Evolutionary conservation across 176 grass and related monocot species (phyloP).

Genomic region (Chrysopogon serrulatus): DNA sequence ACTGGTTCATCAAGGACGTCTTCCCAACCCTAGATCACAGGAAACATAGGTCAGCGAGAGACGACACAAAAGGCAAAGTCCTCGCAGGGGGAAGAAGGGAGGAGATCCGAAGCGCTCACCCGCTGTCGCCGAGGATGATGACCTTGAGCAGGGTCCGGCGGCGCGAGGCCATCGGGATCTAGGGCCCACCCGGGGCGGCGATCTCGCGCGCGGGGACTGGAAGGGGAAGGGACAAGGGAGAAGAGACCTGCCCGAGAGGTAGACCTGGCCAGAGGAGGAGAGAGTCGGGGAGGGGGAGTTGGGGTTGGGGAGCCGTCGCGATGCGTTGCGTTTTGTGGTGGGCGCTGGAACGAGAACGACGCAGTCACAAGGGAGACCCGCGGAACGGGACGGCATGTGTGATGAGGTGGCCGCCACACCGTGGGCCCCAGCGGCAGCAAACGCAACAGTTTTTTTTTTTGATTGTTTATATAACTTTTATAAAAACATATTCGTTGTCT

Average conservation of each 20-base stretch:
- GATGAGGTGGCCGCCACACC: slow-evolving; percentile 6
- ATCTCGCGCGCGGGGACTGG: slow-evolving; percentile 22
- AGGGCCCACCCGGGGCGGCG: neutral
- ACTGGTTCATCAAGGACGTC: slow-evolving; percentile 99
- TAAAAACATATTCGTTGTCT: no score
- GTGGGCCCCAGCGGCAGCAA: neutral
- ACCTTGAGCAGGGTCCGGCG: slow-evolving; percentile 93
- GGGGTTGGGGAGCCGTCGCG: neutral
- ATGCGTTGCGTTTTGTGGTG: neutral
- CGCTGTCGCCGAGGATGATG: slow-evolving; percentile 99
- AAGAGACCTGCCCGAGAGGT: neutral
- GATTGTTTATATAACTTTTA: no score
- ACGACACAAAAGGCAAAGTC: neutral
- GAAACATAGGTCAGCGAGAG: slow-evolving; percentile 18
- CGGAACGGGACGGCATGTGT: neutral
- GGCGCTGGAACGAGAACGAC: neutral
- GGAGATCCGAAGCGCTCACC: slow-evolving; percentile 74
- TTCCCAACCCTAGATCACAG: slow-evolving; percentile 78
- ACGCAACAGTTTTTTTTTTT: neutral
- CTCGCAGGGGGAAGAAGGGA: neutral
- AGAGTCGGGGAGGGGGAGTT: neutral
- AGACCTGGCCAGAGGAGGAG: neutral
- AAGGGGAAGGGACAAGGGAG: neutral
- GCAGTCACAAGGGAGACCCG: neutral
- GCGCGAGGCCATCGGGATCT: slow-evolving; percentile 68